Evolutionary conservation across 306 rosid genomes (phyloP).

Genomic region (Prunus salicina): DNA sequence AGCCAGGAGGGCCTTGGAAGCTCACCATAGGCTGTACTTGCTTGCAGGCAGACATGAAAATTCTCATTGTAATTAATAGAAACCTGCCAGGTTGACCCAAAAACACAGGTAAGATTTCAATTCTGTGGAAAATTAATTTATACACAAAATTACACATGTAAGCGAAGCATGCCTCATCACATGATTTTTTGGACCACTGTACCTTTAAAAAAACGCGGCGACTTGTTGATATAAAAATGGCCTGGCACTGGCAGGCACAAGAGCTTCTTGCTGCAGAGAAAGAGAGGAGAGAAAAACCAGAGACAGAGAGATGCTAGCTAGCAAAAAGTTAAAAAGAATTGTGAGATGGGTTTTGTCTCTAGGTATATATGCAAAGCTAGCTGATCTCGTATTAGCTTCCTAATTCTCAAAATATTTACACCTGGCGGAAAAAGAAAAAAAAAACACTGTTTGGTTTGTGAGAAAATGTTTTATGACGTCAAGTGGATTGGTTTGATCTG

Average conservation of each 20-base stretch:
- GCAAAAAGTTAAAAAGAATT: neutral
- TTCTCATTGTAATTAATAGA: slow-evolving; percentile 12
- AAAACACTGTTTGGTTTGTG: neutral
- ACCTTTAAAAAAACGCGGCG: slow-evolving; percentile 13
- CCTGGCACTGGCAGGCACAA: neutral
- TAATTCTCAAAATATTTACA: neutral
- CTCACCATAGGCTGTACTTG: slow-evolving; percentile 40
- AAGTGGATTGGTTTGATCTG: neutral
- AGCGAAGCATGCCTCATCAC: neutral
- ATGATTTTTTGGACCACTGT: neutral
- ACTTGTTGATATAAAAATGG: neutral
- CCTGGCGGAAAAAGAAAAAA: neutral
- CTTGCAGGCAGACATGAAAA: slow-evolving; percentile 36
- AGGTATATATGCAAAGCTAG: neutral
- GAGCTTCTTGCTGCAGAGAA: neutral
- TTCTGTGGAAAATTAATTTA: neutral
- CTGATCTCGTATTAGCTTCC: neutral
- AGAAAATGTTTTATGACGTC: slow-evolving; percentile 3
- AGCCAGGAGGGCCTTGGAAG: slow-evolving; percentile 31
- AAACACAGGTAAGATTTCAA: neutral
- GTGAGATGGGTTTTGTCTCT: neutral
- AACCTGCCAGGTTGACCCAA: slow-evolving; percentile 40
- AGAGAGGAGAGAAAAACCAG: neutral
- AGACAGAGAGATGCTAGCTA: neutral
- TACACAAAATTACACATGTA: neutral